Base-by-base conservation (phyloP, 1,139 yeast genomes). In the Suhomyces anneliseae region DNA sequence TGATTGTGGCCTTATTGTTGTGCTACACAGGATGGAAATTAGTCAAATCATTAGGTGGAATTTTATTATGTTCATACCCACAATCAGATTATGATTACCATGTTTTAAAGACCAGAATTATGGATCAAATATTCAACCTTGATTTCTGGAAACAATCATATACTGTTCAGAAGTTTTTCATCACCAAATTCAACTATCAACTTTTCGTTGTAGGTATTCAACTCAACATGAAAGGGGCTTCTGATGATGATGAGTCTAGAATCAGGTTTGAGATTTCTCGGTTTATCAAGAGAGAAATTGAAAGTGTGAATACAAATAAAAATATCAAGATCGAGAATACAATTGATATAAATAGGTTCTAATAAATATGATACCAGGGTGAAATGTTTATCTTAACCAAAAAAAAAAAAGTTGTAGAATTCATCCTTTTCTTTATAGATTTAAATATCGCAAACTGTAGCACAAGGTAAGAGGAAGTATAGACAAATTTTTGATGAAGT, bases 171-270 rank as follows among this genome's bases (percentile, higher is more conserved):
- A 72, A 78, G 46, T 60, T 86, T 12, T 71, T 79, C 47, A 68
- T 86, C 11, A 75, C 87, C 8, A 82, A 84, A 55, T 82, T 85
- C 47, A 85, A 83, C 60, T 79, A 82, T 59, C 77, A 75, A 46
- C 65, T 83, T 6, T 81, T 74, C 54, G 76, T 86, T 14, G 79
- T 83, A 2, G 78, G 89, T 2, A 54, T 85, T 35, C 74, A 70
- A 47, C 55, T 86, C 8, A 62, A 62, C 31, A 82, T 86, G 86
- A 65, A 69, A 40, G 92, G 92, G n/a, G 87, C 84, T 1, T 79
- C 86, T 7, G 79, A 79, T 47, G 89, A 85, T 49, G 90, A 85
- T 47, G 93, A 86, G 58, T 66, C 81, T 1, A 66, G 73, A 33
- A 59, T 86, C 39, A 63, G 87, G 45, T 74, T 76, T 53, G 84